phyloP scores from a whole-genome alignment of 164 flowering plant genomes.

The Platanus orientalis region DNA sequence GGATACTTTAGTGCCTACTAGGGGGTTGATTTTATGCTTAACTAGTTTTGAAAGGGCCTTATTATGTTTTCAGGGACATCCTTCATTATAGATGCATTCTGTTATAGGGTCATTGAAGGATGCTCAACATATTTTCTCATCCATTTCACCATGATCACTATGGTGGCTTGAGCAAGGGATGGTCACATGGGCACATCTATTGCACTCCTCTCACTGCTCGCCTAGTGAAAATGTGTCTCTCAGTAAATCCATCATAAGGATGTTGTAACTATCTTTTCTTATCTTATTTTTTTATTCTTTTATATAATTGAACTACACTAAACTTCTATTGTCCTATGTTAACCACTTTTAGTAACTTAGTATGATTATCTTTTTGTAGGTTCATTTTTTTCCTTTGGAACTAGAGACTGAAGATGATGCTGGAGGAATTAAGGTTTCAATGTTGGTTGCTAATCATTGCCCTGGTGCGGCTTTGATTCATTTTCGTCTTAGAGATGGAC shows the following conservation, averaged over 20 bases:
- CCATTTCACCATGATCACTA: conserved; percentile 71
- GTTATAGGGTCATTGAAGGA: conserved; percentile 56
- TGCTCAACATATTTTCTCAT: conserved; percentile 68
- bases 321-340: neutral
- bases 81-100: conserved; percentile 78
- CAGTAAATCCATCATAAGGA: conserved; percentile 54
- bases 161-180: conserved; percentile 64
- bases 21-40: no score
- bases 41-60: neutral
- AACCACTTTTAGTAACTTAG: neutral
- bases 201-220: conserved; percentile 67
- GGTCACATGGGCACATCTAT: conserved; percentile 78
- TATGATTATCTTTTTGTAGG: conserved; percentile 23
- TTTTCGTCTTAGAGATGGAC: conserved; percentile 51
- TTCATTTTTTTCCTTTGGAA: conserved; percentile 54
- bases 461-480: conserved; percentile 77
- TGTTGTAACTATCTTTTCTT: neutral
- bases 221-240: conserved; percentile 48
- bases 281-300: neutral
- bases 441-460: conserved; percentile 78
- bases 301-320: neutral
- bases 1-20: no score
- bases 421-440: conserved; percentile 54
- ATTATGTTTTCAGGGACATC: conserved; percentile 41
- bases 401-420: conserved; percentile 40